These are phyloP conservation scores for Beauveria brongniartii DNA, from an alignment of 2,329 filamentous ascomycete genomes.

Conservation along the genomic window DNA sequence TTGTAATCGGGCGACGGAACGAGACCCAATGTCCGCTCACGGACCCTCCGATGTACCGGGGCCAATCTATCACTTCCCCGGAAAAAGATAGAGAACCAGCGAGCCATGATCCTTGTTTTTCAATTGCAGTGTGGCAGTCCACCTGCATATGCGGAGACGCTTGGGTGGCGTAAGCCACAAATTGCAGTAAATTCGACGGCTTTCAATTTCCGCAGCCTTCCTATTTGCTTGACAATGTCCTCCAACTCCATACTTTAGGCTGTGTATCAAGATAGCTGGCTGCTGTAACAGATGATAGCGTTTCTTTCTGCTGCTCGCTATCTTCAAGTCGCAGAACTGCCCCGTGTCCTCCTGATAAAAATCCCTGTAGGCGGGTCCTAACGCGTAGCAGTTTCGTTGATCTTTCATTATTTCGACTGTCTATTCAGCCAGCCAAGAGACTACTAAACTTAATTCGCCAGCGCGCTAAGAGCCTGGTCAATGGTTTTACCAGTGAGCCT, in stretches of 20 bases:
- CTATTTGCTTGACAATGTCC: background rate
- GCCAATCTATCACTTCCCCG: background rate
- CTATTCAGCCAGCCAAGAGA: background rate
- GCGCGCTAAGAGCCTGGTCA: slow-evolving; percentile 11
- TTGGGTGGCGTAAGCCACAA: background rate
- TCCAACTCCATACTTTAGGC: background rate
- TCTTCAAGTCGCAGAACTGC: background rate
- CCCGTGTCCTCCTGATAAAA: background rate
- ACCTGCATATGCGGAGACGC: background rate
- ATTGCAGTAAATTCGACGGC: background rate
- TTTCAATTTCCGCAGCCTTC: background rate
- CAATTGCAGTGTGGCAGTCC: background rate
- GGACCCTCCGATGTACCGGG: background rate
- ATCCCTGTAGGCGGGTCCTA: background rate
- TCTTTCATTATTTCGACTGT: background rate
- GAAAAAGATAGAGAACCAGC: background rate
- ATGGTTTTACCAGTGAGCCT: slow-evolving; percentile 13
- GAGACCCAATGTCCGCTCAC: background rate
- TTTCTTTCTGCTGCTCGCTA: background rate
- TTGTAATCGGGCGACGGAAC: background rate
- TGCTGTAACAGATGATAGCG: background rate
- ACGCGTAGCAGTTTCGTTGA: background rate
- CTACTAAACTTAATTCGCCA: slow-evolving; percentile 13
- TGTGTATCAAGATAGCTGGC: background rate
- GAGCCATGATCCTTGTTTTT: background rate